Base-by-base conservation (phyloP, 1,284 basidiomycete species). In the Rhodotorula mucilaginosa region DNA sequence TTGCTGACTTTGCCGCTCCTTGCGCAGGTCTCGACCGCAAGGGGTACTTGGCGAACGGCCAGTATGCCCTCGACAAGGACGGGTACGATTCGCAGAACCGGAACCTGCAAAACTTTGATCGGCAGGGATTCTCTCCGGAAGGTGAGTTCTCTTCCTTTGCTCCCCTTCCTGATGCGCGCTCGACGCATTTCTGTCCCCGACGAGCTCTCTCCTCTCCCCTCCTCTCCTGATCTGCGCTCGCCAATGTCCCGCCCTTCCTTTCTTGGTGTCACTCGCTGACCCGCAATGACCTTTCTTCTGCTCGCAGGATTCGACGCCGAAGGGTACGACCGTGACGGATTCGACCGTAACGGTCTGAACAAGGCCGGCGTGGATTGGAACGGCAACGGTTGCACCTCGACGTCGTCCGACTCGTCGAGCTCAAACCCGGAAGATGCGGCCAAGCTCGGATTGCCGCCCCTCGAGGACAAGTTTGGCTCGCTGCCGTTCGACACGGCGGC, bases 301-400 rank as follows among this genome's bases (percentile, higher is more conserved):
- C 21, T 3, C 10, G n/a, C 31, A 51, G 64, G 64, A 7, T 65
- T 29, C 64, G n/a, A 65, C 57, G 16, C 6, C 34, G 58, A 60
- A 16, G 65, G 65, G 2, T 58, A 54, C 39, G 21, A 54, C 49
- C 18, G 16, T 21, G 1, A 44, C 1, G 65, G 65, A n/a, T 58
- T 34, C 44, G 65, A 66, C 51, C 49, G 65, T 26, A 18, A 59
- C n/a, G 65, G 65, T 47, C 51, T 59, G 3, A 29, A 64, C 52
- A 47, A 46, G 52, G 39, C 44, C 62, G 26, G 26, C n/a, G 18
- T 44, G 44, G 52, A 64, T 52, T 19, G 29, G 31, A n/a, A 49
- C 47, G 57, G 64, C n/a, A 65, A 65, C 48, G 31, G 31, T 1
- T 65, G 64, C 57, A 31, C 31, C 10, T n/a, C 23, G 5, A 57